A percentile compares a stretch with the other conserved stretches of the same genome.
phyloP scores from a whole-genome alignment of 768 basidiomycete species.

The Hericium rajendrae region DNA sequence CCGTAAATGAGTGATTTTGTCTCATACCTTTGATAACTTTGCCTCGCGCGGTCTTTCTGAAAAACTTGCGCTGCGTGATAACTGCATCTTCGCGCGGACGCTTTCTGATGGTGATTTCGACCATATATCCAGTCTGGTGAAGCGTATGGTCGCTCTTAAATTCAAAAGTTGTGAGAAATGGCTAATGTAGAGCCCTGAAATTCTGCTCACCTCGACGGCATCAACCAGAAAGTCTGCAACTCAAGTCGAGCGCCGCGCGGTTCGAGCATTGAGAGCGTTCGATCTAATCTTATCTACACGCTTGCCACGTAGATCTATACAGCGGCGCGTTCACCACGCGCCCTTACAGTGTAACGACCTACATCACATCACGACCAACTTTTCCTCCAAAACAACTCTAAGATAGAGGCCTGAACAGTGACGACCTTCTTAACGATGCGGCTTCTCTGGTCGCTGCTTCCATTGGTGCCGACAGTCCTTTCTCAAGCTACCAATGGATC shows the following conservation, averaged over 20 bases:
- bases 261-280: background rate
- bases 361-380: background rate
- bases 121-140: conserved; percentile 26
- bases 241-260: background rate
- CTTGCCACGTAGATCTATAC: background rate
- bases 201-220: background rate
- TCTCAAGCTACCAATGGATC: conserved; percentile 35
- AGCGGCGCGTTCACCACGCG: background rate
- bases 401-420: background rate
- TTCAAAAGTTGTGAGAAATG: background rate
- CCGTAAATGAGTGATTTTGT: background rate
- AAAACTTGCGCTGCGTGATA: conserved; percentile 82
- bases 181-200: background rate
- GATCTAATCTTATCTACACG: conserved; percentile 8
- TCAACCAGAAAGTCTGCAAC: background rate
- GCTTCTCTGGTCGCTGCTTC: conserved; percentile 33
- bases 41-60: conserved; percentile 90
- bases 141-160: background rate
- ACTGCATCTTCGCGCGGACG: conserved; percentile 62
- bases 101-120: conserved; percentile 64
- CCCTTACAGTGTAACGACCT: background rate
- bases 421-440: conserved; percentile 26
- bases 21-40: conserved; percentile 84
- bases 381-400: background rate
- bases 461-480: conserved; percentile 30